Conservation (phyloP, 2,329 filamentous ascomycete genomes). For the Aspergillus sergii region DNA sequence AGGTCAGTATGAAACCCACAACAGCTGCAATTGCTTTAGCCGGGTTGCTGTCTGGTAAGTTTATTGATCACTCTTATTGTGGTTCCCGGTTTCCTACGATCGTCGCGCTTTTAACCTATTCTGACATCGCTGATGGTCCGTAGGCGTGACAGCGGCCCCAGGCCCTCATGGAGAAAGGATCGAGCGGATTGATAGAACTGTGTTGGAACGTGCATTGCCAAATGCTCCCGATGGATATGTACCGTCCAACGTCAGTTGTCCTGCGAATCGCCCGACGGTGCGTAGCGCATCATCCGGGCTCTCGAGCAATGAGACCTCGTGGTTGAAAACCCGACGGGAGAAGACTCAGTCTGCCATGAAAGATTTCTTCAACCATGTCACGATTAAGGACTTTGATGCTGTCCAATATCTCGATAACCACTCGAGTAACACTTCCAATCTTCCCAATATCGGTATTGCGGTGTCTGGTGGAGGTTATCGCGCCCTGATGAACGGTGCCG, state of each 20-base stretch:
- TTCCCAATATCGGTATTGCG: conserved; percentile 75
- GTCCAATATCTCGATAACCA: conserved; percentile 67
- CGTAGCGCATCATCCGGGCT: conserved; percentile 65
- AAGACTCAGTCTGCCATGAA: conserved; percentile 75
- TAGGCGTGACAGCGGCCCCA: conserved; percentile 14
- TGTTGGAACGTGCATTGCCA: conserved; percentile 48
- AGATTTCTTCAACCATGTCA: conserved; percentile 69
- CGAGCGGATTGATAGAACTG: conserved; percentile 3
- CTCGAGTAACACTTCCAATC: conserved; percentile 55
- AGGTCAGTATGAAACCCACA: conserved; percentile 16
- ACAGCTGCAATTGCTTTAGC: conserved; percentile 18
- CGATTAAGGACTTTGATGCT: conserved; percentile 79
- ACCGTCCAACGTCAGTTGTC: conserved; percentile 70
- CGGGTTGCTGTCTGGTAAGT: conserved; percentile 21
- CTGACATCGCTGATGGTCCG: background rate
- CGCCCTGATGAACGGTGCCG: conserved; percentile 85
- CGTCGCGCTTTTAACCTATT: background rate
- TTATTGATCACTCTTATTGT: background rate
- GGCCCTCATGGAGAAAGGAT: conserved; percentile 2
- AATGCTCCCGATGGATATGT: conserved; percentile 71
- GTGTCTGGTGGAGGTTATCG: conserved; percentile 84
- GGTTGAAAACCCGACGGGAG: conserved; percentile 71
- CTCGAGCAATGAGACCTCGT: conserved; percentile 71
- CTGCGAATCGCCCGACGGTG: conserved; percentile 66
- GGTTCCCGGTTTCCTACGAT: background rate